A percentile compares a stretch with the other conserved stretches of the same genome.
These are phyloP conservation scores for Kockiozyma suomiensis DNA, from an alignment of 805 yeast genomes.

Conservation along the genomic window DNA sequence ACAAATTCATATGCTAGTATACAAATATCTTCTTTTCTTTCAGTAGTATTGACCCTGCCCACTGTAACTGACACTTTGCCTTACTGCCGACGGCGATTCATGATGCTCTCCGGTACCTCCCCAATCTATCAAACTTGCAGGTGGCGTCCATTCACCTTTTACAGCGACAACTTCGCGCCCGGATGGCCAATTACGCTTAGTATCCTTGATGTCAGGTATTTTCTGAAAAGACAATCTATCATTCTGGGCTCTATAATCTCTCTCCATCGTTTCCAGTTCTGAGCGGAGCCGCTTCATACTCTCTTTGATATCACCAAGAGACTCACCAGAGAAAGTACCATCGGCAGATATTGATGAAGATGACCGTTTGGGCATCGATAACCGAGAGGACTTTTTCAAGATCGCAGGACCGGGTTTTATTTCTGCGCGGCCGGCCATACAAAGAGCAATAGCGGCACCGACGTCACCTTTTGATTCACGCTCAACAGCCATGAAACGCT, in stretches of 20 bases:
- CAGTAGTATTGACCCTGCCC: constrained; percentile 31
- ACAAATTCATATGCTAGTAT: not conserved
- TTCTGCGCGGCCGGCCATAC: constrained; percentile 34
- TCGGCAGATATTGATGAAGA: not conserved
- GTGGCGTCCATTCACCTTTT: constrained; percentile 39
- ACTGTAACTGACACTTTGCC: constrained; percentile 9
- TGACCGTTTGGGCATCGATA: constrained; percentile 4
- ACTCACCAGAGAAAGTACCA: not conserved
- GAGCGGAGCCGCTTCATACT: constrained; percentile 26
- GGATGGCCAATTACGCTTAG: constrained; percentile 41
- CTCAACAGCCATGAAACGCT: constrained; percentile 39
- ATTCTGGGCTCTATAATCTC: constrained; percentile 39
- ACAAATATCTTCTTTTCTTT: not conserved
- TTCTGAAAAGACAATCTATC: constrained; percentile 41
- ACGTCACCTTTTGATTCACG: constrained; percentile 35
- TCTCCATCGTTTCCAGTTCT: constrained; percentile 27
- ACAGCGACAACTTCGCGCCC: constrained; percentile 41
- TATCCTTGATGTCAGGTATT: constrained; percentile 38
- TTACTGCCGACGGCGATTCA: not conserved
- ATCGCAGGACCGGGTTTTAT: constrained; percentile 23
- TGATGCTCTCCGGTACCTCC: constrained; percentile 9
- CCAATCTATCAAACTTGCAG: constrained; percentile 24
- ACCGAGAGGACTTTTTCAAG: not conserved
- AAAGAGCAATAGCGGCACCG: constrained; percentile 40
- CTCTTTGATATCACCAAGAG: constrained; percentile 5